Evolutionary conservation across 2,329 filamentous ascomycete genomes (phyloP).

Genomic region (Aulographum hederae): DNA sequence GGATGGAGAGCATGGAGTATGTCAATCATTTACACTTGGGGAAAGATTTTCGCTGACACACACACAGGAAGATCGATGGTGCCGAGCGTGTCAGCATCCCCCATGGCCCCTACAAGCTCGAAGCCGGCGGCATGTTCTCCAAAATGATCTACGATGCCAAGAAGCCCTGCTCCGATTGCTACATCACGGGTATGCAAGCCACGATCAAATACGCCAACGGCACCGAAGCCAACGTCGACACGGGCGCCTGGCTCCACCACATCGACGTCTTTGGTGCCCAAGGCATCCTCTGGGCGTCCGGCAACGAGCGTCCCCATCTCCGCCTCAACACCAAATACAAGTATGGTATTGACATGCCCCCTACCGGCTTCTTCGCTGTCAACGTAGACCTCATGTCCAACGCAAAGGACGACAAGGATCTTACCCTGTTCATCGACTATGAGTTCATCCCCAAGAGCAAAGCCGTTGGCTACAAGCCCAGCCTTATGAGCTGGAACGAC

Average conservation of each 20-base stretch:
- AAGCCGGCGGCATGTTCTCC: conserved; percentile 1
- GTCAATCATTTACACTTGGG: no score
- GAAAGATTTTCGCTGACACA: no score
- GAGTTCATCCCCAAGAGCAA: conserved; percentile 1
- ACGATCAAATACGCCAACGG: conserved; percentile 3
- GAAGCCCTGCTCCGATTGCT: conserved; percentile 2
- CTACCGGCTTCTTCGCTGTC: no score
- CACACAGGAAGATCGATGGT: no score
- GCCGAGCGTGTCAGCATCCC: conserved; percentile 3
- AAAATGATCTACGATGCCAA: conserved; percentile 1
- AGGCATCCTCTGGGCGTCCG: conserved; percentile 3
- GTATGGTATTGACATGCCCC: conserved; percentile 5
- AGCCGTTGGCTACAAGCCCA: no score
- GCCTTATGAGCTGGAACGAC: conserved; percentile 4
- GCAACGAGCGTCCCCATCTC: conserved; percentile 4
- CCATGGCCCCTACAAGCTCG: conserved; percentile 2
- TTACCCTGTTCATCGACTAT: conserved; percentile 4
- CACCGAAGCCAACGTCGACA: conserved; percentile 4
- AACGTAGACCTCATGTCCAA: conserved; percentile 5
- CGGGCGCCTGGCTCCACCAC: conserved; percentile 5
- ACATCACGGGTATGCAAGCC: conserved; percentile 4
- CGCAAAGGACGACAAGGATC: not conserved
- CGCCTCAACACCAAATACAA: conserved; percentile 3
- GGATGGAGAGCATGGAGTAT: no score
- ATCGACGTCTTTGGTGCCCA: conserved; percentile 2